These are phyloP conservation scores for Tulasnella sp. DNA, from an alignment of 768 basidiomycete genomes.

Conservation along the genomic window DNA sequence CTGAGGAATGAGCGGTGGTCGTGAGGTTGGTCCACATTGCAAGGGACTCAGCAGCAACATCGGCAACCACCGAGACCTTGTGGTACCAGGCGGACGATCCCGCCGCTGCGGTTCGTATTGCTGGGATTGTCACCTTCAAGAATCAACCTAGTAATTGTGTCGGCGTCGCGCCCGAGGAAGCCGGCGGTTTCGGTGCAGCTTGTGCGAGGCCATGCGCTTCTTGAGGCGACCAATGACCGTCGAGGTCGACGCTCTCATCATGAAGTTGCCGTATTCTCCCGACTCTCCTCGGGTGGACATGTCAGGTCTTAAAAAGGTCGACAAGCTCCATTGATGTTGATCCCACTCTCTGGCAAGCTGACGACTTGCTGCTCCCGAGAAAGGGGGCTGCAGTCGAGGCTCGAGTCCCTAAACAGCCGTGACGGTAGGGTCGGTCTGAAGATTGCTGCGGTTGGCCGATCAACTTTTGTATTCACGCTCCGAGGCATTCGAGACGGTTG, in stretches of 20 bases:
- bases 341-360: background rate
- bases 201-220: too few relatives aligned
- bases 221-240: background rate
- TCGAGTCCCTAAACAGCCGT: background rate
- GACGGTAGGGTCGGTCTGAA: background rate
- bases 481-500: conserved; percentile 2
- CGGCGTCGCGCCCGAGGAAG: too few relatives aligned
- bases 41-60: too few relatives aligned
- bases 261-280: background rate
- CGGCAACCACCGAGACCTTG: too few relatives aligned
- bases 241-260: background rate
- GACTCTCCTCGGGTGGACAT: background rate
- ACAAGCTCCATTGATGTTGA: background rate
- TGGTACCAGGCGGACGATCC: too few relatives aligned
- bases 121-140: too few relatives aligned
- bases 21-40: too few relatives aligned
- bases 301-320: background rate
- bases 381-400: background rate
- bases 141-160: too few relatives aligned
- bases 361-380: background rate
- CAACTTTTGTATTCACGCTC: background rate
- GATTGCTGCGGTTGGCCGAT: background rate
- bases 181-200: too few relatives aligned
- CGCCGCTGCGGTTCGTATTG: too few relatives aligned
- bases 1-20: too few relatives aligned